A percentile compares a stretch with the other conserved stretches of the same genome.
Conservation (phyloP, 352 stramenopile species). For the Globisporangium spiculum region DNA sequence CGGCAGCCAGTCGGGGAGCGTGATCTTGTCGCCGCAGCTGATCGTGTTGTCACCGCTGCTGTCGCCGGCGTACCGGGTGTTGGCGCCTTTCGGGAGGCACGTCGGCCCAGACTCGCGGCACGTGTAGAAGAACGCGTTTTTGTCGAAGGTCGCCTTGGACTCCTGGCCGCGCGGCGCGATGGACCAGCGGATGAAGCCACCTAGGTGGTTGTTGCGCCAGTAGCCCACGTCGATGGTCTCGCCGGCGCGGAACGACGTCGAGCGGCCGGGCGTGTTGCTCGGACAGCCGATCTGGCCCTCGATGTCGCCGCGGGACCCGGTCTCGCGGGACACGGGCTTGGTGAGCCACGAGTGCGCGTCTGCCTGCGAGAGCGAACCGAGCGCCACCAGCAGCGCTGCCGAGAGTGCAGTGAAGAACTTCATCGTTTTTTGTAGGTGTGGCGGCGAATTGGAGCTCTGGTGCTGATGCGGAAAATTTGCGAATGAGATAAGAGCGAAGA, state of each 20-base stretch:
- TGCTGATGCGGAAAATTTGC: background rate
- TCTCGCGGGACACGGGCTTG: conserved; percentile 42
- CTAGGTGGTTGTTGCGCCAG: conserved; percentile 36
- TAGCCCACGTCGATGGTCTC: conserved; percentile 29
- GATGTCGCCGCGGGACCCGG: conserved; percentile 25
- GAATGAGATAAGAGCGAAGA: background rate
- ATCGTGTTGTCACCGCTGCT: conserved; percentile 34
- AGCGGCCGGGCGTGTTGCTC: conserved; percentile 8
- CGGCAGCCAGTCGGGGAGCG: conserved; percentile 38
- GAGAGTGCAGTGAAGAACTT: conserved; percentile 7
- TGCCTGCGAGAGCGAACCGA: background rate
- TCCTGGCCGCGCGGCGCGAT: conserved; percentile 21
- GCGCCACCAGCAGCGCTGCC: background rate
- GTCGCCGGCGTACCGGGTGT: conserved; percentile 44
- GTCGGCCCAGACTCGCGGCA: conserved; percentile 44
- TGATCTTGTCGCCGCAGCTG: conserved; percentile 45
- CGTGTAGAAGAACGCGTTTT: conserved; percentile 55
- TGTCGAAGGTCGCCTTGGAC: conserved; percentile 38
- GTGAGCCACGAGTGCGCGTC: conserved; percentile 43
- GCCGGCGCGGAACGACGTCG: conserved; percentile 19
- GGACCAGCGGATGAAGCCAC: conserved; percentile 31
- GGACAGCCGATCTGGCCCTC: conserved; percentile 24
- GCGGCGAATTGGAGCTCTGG: background rate
- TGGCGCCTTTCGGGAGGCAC: conserved; percentile 32
- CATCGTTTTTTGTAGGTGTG: background rate